These are phyloP conservation scores for Gossypium davidsonii DNA, from an alignment of 441 rosid species.

Conservation along the genomic window DNA sequence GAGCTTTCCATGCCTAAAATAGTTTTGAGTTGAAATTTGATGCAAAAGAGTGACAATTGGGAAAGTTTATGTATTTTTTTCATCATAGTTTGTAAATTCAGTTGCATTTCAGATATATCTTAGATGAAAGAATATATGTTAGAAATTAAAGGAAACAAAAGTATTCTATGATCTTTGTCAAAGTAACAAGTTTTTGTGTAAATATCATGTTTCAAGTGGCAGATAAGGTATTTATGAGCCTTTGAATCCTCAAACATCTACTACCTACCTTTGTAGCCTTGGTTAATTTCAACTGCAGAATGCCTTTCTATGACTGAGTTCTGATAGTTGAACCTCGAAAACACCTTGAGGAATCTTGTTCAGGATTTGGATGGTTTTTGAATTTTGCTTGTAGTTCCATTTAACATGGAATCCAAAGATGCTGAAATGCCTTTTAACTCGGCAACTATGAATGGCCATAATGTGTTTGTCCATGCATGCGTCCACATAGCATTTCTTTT, in stretches of 20 bases:
- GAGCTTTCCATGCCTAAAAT: not conserved
- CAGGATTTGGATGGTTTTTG: slow-evolving; percentile 3
- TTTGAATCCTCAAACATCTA: not conserved
- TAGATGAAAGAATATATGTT: not conserved
- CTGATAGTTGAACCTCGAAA: not conserved
- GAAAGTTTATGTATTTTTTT: not conserved
- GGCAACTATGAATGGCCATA: not conserved
- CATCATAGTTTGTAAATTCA: not conserved
- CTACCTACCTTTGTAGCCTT: not conserved
- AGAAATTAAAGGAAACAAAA: not conserved
- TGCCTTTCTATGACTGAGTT: not conserved
- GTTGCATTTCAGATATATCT: not conserved
- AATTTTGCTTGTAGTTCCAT: not conserved
- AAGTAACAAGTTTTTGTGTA: not conserved
- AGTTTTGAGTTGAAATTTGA: not conserved
- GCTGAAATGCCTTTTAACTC: not conserved
- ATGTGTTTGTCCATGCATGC: slow-evolving; percentile 7
- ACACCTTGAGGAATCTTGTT: slow-evolving; percentile 6
- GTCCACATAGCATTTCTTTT: not conserved
- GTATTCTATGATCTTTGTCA: not conserved
- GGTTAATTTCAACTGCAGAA: not conserved
- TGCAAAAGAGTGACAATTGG: not conserved
- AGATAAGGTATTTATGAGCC: slow-evolving; percentile 3
- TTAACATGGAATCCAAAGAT: not conserved
- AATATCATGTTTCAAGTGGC: not conserved